phyloP scores from a whole-genome alignment of 345 rosid genomes.

The Lagerstroemia speciosa region DNA sequence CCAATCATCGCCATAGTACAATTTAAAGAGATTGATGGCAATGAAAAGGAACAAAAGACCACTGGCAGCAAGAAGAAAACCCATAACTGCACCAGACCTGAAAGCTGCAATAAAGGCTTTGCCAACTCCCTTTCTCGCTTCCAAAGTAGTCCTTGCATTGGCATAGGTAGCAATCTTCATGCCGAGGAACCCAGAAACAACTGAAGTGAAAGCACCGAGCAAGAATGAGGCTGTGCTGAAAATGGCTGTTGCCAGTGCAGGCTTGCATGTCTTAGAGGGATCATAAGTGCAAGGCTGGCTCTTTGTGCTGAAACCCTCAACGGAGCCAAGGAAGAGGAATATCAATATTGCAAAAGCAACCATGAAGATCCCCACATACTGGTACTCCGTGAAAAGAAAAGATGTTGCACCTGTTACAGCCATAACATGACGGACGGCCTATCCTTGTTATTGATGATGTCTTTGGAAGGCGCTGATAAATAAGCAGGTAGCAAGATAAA shows the following conservation, averaged over 20 bases:
- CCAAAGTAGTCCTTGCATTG: constrained; percentile 36
- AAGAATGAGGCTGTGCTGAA: constrained; percentile 15
- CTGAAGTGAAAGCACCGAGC: constrained; percentile 36
- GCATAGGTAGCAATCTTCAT: constrained; percentile 45
- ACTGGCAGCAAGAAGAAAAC: constrained; percentile 16
- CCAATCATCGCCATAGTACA: constrained; percentile 17
- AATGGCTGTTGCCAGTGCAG: constrained; percentile 10
- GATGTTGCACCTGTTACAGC: constrained; percentile 14
- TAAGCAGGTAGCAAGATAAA: neutral
- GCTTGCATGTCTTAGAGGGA: constrained; percentile 9
- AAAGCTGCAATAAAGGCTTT: constrained; percentile 17
- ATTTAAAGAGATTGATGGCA: constrained; percentile 13
- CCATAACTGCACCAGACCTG: constrained; percentile 20
- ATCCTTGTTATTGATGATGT: neutral
- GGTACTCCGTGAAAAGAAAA: constrained; percentile 16
- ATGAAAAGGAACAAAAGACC: constrained; percentile 14
- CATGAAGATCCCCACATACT: constrained; percentile 15
- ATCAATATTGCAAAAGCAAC: constrained; percentile 14
- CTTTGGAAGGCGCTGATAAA: neutral
- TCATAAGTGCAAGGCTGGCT: constrained; percentile 12
- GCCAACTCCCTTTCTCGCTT: constrained; percentile 32
- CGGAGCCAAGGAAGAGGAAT: constrained; percentile 17
- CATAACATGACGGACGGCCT: neutral
- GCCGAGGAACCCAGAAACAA: constrained; percentile 31
- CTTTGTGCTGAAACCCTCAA: constrained; percentile 14